phyloP scores from a whole-genome alignment of 805 yeast genomes.

The Candida chauliodis region DNA sequence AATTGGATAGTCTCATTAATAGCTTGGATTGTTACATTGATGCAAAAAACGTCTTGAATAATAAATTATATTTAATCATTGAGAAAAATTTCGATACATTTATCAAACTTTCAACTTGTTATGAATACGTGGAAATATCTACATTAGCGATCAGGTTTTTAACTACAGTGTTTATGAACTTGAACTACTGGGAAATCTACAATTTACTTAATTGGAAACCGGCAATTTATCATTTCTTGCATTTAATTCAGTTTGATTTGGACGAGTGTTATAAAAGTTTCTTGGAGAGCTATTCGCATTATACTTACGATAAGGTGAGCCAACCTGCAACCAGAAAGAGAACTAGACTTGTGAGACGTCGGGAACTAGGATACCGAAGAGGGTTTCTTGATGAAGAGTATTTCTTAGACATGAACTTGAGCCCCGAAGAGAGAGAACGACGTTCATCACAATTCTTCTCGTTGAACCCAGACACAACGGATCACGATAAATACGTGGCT shows the following conservation, averaged over 20 bases:
- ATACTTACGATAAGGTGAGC: conserved; percentile 18
- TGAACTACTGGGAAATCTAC: conserved; percentile 45
- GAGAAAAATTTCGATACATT: conserved; percentile 38
- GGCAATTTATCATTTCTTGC: conserved; percentile 36
- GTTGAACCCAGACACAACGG: conserved; percentile 16
- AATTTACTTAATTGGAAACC: conserved; percentile 41
- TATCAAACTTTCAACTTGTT: conserved; percentile 31
- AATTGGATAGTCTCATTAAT: conserved; percentile 22
- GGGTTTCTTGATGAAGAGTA: background rate
- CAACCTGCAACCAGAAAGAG: conserved; percentile 13
- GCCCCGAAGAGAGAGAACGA: conserved; percentile 4
- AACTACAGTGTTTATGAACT: conserved; percentile 32
- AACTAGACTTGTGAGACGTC: conserved; percentile 2
- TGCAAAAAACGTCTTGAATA: conserved; percentile 24
- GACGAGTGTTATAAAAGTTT: conserved; percentile 37
- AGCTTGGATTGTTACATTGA: conserved; percentile 20
- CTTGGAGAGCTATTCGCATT: conserved; percentile 29
- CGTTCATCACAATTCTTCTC: conserved; percentile 10
- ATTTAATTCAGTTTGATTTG: conserved; percentile 36
- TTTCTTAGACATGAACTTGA: background rate
- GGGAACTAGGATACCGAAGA: background rate
- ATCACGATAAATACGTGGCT: conserved; percentile 21
- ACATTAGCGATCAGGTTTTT: conserved; percentile 34
- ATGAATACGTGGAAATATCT: conserved; percentile 27
- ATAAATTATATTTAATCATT: conserved; percentile 30